A percentile compares a stretch with the other conserved stretches of the same genome.
Conservation (phyloP, 2,329 filamentous ascomycete genomes). For the Tolypocladium tundrense region DNA sequence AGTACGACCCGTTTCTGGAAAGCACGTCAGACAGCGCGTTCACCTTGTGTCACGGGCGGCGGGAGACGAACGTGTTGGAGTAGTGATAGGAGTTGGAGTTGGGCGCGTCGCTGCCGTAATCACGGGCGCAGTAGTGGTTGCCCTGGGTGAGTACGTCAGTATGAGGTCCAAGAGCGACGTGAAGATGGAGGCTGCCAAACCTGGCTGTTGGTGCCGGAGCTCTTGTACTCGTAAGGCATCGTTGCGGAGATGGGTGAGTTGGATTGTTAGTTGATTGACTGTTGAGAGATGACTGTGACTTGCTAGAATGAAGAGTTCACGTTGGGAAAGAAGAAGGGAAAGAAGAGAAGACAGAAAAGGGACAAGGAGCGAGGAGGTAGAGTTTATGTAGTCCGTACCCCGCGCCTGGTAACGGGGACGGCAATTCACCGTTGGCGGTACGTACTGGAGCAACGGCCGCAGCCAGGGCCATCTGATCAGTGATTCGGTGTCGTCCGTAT, state of each 20-base stretch:
- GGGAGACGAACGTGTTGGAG: constrained; percentile 44
- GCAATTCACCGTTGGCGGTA: neutral
- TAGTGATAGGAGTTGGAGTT: constrained; percentile 58
- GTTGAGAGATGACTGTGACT: neutral
- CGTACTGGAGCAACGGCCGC: neutral
- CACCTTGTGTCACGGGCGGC: neutral
- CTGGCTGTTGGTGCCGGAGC: constrained; percentile 52
- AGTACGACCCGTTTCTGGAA: constrained; percentile 54
- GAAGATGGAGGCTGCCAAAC: constrained; percentile 23
- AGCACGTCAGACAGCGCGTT: neutral
- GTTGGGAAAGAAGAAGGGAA: neutral
- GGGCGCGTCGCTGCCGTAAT: constrained; percentile 45
- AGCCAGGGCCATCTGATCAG: neutral
- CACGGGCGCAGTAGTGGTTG: constrained; percentile 57
- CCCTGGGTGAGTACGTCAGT: constrained; percentile 32
- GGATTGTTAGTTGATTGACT: neutral
- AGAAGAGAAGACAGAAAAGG: too few relatives aligned
- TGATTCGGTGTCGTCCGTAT: too few relatives aligned
- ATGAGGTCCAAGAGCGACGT: neutral
- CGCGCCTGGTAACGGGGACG: neutral
- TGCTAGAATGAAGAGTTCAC: neutral
- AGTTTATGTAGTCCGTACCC: neutral
- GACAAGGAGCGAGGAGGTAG: neutral
- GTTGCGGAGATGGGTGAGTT: neutral
- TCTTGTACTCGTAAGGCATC: constrained; percentile 31